These are phyloP conservation scores for Shiraia sp. DNA, from an alignment of 2,329 filamentous ascomycete species.

Conservation along the genomic window DNA sequence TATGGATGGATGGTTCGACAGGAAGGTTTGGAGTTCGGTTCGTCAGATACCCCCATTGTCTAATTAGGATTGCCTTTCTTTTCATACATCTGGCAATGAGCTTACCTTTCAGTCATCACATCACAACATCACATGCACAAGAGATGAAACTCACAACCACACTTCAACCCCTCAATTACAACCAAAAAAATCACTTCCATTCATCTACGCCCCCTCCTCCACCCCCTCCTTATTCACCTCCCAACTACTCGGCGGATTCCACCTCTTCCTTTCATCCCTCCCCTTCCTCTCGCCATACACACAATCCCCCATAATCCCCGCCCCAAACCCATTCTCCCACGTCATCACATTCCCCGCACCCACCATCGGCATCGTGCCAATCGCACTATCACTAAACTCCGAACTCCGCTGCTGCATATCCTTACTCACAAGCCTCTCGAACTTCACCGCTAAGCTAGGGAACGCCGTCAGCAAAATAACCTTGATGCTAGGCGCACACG, in stretches of 20 bases:
- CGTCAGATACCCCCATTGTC: no score
- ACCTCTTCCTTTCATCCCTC: conserved; percentile 10
- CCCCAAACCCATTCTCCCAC: not conserved
- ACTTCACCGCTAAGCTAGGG: conserved; percentile 25
- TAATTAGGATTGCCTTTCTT: no score
- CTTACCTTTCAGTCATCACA: no score
- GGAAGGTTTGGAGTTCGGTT: no score
- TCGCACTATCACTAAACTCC: conserved; percentile 8
- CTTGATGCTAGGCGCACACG: conserved; percentile 42
- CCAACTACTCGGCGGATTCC: conserved; percentile 17
- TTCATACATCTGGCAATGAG: no score
- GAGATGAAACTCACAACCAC: no score
- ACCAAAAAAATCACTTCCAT: not conserved
- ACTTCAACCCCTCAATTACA: no score
- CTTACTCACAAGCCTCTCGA: conserved; percentile 20
- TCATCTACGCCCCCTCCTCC: not conserved
- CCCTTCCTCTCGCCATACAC: conserved; percentile 6
- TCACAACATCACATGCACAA: no score
- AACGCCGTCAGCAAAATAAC: conserved; percentile 28
- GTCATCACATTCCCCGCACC: conserved; percentile 1
- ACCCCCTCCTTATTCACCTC: conserved; percentile 4
- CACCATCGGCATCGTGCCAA: conserved; percentile 3
- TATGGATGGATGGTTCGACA: no score
- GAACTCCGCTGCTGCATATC: conserved; percentile 9
- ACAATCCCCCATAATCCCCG: conserved; percentile 1